Conservation (phyloP, 495 filamentous ascomycete species). For the Cetradonia linearis region DNA sequence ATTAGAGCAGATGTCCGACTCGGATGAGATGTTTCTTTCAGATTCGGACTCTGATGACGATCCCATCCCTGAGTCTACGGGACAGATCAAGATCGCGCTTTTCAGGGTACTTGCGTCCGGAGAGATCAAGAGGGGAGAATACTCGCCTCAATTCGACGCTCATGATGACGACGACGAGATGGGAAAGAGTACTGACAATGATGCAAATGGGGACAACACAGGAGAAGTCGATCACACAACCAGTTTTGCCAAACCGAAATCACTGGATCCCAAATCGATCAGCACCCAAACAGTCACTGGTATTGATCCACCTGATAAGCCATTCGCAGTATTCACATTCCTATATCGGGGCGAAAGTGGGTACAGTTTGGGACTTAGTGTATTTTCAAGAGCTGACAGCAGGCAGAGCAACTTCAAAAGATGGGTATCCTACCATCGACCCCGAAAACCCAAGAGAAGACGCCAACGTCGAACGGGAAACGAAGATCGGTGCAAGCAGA, state of each 20-base stretch:
- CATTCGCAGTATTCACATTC: constrained; percentile 95
- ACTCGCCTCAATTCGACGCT: constrained; percentile 95
- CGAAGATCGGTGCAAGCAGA: constrained; percentile 68
- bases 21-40: constrained; percentile 52
- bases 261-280: constrained; percentile 91
- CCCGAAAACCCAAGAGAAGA: constrained; percentile 45
- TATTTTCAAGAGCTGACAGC: constrained; percentile 3
- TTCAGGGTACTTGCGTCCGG: constrained; percentile 93
- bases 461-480: constrained; percentile 48
- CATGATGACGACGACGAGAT: constrained; percentile 77
- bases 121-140: constrained; percentile 94
- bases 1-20: constrained; percentile 61
- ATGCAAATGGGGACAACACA: constrained; percentile 31
- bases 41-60: constrained; percentile 77
- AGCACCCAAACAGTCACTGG: constrained; percentile 97
- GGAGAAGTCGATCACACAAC: constrained; percentile 84
- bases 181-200: constrained; percentile 40
- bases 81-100: constrained; percentile 96
- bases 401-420: constrained; percentile 76
- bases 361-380: constrained; percentile 27
- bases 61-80: constrained; percentile 83
- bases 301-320: constrained; percentile 90
- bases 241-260: constrained; percentile 96
- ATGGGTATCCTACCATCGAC: constrained; percentile 71
- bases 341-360: constrained; percentile 93